Evolutionary conservation across 2,329 filamentous ascomycete genomes (phyloP), one percentile per base, ranked within the genome.

Genomic region (Colletotrichum falcatum): DNA sequence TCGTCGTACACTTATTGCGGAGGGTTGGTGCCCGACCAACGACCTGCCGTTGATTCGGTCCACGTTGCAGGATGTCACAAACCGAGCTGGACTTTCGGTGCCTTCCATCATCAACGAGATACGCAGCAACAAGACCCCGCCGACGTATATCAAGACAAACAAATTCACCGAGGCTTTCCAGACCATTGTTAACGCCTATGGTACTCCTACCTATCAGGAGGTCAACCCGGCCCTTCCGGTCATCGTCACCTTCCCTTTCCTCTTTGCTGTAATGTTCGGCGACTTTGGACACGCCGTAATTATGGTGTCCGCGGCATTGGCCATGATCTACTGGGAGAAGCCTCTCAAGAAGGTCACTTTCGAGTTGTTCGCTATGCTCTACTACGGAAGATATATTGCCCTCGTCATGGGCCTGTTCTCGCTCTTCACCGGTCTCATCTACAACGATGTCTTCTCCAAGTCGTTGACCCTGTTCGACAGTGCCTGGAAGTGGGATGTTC

Each of bases 241-340:
- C 61, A 94, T 98, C 75, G 91, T 99, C 73, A 99, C 96, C 7
- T 99, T 99, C 83, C 96, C 97, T n/a, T 99, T 99, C 86, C 87
- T 99, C 73, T 99, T 99, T 79, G 96, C 96, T 60, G 96, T 99
- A 89, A 99, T 99, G 96, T 99, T 99, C 79, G 97, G 96, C 86
- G 96, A 99, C 82, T 91, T 97, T 70, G 97, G 96, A 61, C 96
- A 99, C 78, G 96, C 95, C 74, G 81, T 91, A 74, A 92, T 99
- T 80, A 97, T 99, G 92, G 87, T 95, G 53, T 79, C 89, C 66
- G 93, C 94, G 67, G 93, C 96, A 18, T 78, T 90, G 66, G 94
- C 94, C 67, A 97, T 99, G 94, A 98, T 99, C 76, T 94, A 97
- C 84, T 98, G 91, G 87, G 96, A 99, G 83, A 95, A 94, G 83